Percentiles rank a stretch among this genome's conserved stretches.
Evolutionary conservation across 177 flowering plant species (phyloP).

Genomic region (Vitis hybrid): DNA sequence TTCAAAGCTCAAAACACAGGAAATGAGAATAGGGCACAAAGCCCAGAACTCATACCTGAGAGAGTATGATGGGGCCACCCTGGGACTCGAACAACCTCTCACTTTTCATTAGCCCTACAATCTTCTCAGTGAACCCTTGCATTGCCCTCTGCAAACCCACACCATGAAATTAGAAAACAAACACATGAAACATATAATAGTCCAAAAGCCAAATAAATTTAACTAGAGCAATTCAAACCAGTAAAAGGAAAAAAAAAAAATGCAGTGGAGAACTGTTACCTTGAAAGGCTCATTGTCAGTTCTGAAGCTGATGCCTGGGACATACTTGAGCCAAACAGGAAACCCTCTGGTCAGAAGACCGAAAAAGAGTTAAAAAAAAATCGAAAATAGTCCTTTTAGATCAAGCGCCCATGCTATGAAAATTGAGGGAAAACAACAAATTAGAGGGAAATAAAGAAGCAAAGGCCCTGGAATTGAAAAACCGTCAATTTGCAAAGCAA

Average conservation of each 20-base stretch:
- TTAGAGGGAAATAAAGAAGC: background rate
- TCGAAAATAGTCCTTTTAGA: background rate
- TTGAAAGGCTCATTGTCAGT: constrained; percentile 90
- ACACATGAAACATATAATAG: background rate
- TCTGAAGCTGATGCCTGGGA: constrained; percentile 88
- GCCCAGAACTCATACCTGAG: constrained; percentile 56
- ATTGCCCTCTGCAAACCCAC: constrained; percentile 59
- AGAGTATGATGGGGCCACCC: constrained; percentile 92
- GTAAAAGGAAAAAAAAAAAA: background rate
- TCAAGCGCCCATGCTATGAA: background rate
- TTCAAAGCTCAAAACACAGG: background rate
- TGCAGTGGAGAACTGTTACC: constrained; percentile 31
- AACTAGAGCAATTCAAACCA: background rate
- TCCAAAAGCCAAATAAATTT: background rate
- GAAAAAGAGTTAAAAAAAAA: background rate
- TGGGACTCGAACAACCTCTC: constrained; percentile 74
- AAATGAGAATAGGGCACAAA: background rate
- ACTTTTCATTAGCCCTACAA: constrained; percentile 78
- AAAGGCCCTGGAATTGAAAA: background rate
- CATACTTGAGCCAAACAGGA: constrained; percentile 90
- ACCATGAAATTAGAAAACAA: constrained; percentile 3
- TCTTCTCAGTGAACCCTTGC: constrained; percentile 80
- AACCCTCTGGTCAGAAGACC: constrained; percentile 54
- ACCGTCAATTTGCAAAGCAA: background rate
- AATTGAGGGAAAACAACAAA: background rate